Base-by-base conservation (phyloP, 225 moss, liverwort and hornwort genomes). In the Marchantia polymorpha region DNA sequence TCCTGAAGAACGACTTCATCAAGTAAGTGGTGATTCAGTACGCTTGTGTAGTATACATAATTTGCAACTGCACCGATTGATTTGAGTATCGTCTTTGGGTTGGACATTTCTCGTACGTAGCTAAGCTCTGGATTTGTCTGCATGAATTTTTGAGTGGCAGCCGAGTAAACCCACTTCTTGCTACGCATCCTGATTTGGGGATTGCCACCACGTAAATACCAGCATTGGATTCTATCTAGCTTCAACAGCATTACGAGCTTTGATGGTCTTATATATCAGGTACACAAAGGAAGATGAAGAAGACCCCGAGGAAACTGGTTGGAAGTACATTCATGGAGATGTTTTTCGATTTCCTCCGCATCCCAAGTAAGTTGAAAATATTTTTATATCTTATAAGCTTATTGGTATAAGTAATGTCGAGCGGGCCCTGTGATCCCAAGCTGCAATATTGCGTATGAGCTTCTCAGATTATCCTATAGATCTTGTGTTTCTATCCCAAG, bases 261-360 rank as follows among this genome's bases (percentile, higher is more conserved):
- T 20, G 59, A 59, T 22, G n/a, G n/a, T 54, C 10, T 54, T 16
- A 47, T 23, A 12, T 20, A 52, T 72, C 78, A 96, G 96, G 82
- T 96, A 93, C 84, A 91, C 94, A 10, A 96, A 92, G 69, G 94
- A 96, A 83, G 96, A 96, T 83, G 96, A 96, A 88, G 96, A 96
- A 76, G 96, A 96, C 67, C 96, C 90, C 13, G 94, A 96, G 86
- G 96, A 94, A 85, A 96, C 92, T 31, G 96, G 96, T 71, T 96
- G 96, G 96, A 96, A 96, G 87, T 96, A 94, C 68, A 96, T 96
- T 68, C 96, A 96, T 81, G 96, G 96, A 69, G 96, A 96, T 77
- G 96, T 96, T 54, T 96, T 96, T 77, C 90, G 96, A 83, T 94
- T 91, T 59, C 96, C 96, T 81, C 83, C 87, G 58, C 88, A 90